phyloP scores from a whole-genome alignment of 2,329 filamentous ascomycete genomes.

The Neonectria hederae region DNA sequence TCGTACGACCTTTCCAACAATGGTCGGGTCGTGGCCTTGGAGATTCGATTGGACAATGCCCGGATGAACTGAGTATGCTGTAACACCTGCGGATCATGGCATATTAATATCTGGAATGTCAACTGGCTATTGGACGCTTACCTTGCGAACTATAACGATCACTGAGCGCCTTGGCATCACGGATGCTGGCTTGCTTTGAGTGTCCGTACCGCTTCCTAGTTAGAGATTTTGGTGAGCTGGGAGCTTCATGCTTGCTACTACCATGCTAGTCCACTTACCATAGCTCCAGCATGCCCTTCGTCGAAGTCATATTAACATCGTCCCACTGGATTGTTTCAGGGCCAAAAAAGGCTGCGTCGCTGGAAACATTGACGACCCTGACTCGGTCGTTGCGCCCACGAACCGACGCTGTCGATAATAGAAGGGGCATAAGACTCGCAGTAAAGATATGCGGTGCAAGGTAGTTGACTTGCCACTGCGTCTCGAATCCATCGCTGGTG shows the following conservation, averaged over 20 bases:
- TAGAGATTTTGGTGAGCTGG: neutral
- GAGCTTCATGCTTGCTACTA: rapidly evolving
- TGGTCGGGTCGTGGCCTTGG: conserved; percentile 25
- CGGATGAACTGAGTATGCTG: conserved; percentile 39
- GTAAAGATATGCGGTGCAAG: conserved; percentile 36
- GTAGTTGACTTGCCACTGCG: conserved; percentile 38
- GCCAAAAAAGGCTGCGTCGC: conserved; percentile 32
- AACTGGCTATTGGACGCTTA: neutral
- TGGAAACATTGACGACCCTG: conserved; percentile 39
- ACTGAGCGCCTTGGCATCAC: conserved; percentile 30
- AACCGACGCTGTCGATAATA: conserved; percentile 25
- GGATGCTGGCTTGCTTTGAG: conserved; percentile 37
- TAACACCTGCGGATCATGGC: conserved; percentile 22
- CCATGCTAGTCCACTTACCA: conserved; percentile 9
- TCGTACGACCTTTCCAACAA: conserved; percentile 30
- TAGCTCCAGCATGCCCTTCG: conserved; percentile 29
- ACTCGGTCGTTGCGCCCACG: conserved; percentile 28
- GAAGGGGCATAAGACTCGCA: conserved; percentile 27
- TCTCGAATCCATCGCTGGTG: conserved; percentile 33
- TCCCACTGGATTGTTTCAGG: conserved; percentile 34
- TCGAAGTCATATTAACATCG: conserved; percentile 34
- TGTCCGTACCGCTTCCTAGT: conserved; percentile 34
- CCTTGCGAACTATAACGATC: conserved; percentile 29
- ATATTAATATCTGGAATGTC: neutral
- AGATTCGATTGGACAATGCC: conserved; percentile 35